Evolutionary conservation across 2,329 filamentous ascomycete species (phyloP).

Genomic region (Fusarium temperatum): DNA sequence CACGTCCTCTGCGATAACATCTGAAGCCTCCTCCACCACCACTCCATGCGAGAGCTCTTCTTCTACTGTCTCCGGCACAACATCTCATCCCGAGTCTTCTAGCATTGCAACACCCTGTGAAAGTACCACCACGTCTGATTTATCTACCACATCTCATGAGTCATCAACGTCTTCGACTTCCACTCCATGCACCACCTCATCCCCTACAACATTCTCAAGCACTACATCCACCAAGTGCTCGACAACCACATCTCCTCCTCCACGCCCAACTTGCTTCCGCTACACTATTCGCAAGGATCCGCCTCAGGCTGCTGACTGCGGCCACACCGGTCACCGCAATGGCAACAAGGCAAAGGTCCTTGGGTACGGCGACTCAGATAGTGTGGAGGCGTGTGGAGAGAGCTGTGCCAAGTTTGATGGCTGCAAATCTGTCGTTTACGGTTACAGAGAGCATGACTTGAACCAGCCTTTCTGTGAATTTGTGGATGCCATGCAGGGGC

Average conservation of each 20-base stretch:
- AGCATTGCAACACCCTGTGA: background rate
- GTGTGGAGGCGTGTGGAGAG: conserved; percentile 26
- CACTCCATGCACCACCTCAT: background rate
- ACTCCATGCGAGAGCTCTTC: background rate
- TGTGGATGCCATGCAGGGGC: background rate
- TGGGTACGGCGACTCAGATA: conserved; percentile 19
- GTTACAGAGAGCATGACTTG: conserved; percentile 19
- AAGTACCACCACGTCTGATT: background rate
- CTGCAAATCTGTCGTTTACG: conserved; percentile 21
- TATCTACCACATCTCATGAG: background rate
- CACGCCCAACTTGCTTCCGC: conserved; percentile 25
- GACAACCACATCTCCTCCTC: background rate
- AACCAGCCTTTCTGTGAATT: conserved; percentile 28
- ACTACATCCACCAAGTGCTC: background rate
- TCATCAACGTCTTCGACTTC: background rate
- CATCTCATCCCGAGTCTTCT: background rate
- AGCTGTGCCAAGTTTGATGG: conserved; percentile 15
- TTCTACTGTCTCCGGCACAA: background rate
- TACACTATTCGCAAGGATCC: conserved; percentile 21
- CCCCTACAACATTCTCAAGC: background rate
- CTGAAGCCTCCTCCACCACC: background rate
- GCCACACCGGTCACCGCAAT: conserved; percentile 5
- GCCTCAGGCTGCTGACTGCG: conserved; percentile 4
- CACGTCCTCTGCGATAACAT: background rate
- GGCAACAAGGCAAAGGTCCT: conserved; percentile 19